Evolutionary conservation across 2,329 filamentous ascomycete genomes (phyloP).

Genomic region (Amauroascus niger): DNA sequence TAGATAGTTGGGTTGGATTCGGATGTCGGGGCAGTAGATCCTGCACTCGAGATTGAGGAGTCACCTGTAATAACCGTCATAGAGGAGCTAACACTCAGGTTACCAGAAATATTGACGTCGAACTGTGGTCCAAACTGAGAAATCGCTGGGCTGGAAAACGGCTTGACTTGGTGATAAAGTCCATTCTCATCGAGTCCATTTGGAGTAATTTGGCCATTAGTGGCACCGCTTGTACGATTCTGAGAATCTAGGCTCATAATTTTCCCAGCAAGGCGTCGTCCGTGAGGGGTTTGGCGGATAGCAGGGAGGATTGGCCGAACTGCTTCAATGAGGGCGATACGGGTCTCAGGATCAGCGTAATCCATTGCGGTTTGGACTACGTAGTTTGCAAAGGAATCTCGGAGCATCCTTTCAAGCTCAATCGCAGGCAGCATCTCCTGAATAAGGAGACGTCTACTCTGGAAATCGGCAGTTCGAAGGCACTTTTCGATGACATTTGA

Average conservation of each 20-base stretch:
- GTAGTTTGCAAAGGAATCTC: conserved; percentile 93
- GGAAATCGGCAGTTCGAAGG: conserved; percentile 67
- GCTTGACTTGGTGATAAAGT: conserved; percentile 24
- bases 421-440: conserved; percentile 63
- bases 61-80: conserved; percentile 4
- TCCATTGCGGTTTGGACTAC: conserved; percentile 95
- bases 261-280: conserved; percentile 86
- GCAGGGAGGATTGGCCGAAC: conserved; percentile 76
- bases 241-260: conserved; percentile 50
- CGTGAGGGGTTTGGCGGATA: conserved; percentile 86
- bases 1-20: conserved; percentile 27
- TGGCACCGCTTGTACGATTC: conserved; percentile 29
- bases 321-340: conserved; percentile 65
- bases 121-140: conserved; percentile 12
- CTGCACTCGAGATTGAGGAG: not conserved
- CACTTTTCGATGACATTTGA: conserved; percentile 98
- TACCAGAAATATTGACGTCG: not conserved
- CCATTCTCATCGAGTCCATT: conserved; percentile 29
- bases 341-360: conserved; percentile 63
- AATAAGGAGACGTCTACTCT: conserved; percentile 70
- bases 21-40: conserved; percentile 4
- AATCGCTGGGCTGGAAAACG: conserved; percentile 18
- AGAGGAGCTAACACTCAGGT: not conserved
- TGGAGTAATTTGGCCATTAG: conserved; percentile 32
- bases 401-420: conserved; percentile 79